A percentile compares a stretch with the other conserved stretches of the same genome.
These are phyloP conservation scores for Leccinum fallax DNA, from an alignment of 1,284 basidiomycete genomes.

Conservation along the genomic window DNA sequence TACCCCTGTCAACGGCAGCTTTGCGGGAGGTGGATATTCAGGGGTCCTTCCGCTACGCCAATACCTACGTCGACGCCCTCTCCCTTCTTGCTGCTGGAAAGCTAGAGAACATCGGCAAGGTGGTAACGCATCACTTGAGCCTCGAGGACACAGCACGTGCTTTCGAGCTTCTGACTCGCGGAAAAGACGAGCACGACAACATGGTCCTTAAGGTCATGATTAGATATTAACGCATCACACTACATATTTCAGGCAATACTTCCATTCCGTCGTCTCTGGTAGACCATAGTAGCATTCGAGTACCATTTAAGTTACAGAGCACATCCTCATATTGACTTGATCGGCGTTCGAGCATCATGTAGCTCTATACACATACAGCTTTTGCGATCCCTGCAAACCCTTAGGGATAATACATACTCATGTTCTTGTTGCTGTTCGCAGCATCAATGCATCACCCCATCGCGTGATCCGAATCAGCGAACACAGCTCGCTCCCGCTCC, in stretches of 20 bases:
- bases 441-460: not conserved
- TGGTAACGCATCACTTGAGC: constrained; percentile 81
- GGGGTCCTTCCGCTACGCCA: constrained; percentile 88
- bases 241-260: not conserved
- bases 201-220: constrained; percentile 85
- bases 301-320: constrained; percentile 16
- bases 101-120: constrained; percentile 65
- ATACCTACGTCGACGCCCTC: constrained; percentile 87
- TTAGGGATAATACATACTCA: constrained; percentile 1
- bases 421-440: constrained; percentile 2
- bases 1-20: constrained; percentile 85
- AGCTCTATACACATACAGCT: constrained; percentile 16
- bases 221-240: constrained; percentile 43
- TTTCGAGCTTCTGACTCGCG: constrained; percentile 78
- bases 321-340: constrained; percentile 15
- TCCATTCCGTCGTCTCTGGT: constrained; percentile 10
- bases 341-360: constrained; percentile 16
- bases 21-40: constrained; percentile 91
- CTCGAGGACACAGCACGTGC: constrained; percentile 70
- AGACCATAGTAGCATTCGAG: constrained; percentile 12
- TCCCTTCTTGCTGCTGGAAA: constrained; percentile 71
- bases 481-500: not conserved
- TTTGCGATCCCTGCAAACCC: constrained; percentile 6
- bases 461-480: not conserved
- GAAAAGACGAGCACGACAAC: constrained; percentile 75